phyloP scores from a whole-genome alignment of 257 asterid species.

The Osmanthus fragrans region DNA sequence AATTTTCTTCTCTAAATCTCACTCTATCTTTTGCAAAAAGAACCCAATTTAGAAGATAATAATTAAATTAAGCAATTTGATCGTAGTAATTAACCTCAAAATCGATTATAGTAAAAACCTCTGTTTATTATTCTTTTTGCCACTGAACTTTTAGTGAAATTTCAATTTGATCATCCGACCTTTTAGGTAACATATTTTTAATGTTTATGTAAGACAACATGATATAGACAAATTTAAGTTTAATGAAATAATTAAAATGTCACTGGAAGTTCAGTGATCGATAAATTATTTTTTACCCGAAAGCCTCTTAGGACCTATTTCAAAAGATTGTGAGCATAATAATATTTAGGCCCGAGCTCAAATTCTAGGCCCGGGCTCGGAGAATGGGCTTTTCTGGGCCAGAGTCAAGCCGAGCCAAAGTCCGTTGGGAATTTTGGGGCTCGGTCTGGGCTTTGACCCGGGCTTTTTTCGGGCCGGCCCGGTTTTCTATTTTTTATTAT shows the following conservation, averaged over 20 bases:
- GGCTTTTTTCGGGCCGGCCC: no score
- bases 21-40: background rate
- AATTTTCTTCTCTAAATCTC: constrained; percentile 20
- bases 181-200: background rate
- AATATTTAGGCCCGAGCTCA: no score
- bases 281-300: background rate
- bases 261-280: background rate
- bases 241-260: no score
- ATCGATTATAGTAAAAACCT: background rate
- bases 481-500: no score
- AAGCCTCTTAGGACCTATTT: background rate
- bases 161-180: background rate
- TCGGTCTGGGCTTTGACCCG: no score
- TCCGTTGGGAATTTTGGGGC: no score
- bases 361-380: no score
- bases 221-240: no score
- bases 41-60: background rate
- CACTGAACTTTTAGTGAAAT: background rate
- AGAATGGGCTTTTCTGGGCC: no score
- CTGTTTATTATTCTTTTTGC: background rate
- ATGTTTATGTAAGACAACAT: no score
- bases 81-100: background rate
- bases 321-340: background rate
- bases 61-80: background rate
- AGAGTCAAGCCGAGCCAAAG: no score